phyloP scores from a whole-genome alignment of 805 yeast species.

The Saturnispora zaruensis region DNA sequence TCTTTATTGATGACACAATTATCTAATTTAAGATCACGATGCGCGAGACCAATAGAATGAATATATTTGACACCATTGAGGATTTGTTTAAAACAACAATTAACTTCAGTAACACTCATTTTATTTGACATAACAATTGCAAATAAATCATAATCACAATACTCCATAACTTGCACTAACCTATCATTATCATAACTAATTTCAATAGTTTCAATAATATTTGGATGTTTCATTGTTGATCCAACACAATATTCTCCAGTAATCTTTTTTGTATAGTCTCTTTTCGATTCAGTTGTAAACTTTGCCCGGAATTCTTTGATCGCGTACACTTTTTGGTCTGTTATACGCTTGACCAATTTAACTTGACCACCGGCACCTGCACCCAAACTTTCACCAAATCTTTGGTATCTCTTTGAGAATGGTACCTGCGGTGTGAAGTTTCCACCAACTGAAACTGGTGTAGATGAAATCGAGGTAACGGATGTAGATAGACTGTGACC shows the following conservation, averaged over 20 bases:
- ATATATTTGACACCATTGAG: slow-evolving; percentile 73
- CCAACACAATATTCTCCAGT: slow-evolving; percentile 95
- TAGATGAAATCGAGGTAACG: slow-evolving; percentile 9
- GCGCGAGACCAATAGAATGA: slow-evolving; percentile 81
- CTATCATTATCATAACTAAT: slow-evolving; percentile 78
- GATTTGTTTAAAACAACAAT: slow-evolving; percentile 85
- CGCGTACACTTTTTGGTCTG: slow-evolving; percentile 72
- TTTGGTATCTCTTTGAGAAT: slow-evolving; percentile 67
- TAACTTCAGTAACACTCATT: slow-evolving; percentile 70
- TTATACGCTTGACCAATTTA: slow-evolving; percentile 55
- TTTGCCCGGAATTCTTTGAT: slow-evolving; percentile 85
- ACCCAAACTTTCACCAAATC: slow-evolving; percentile 79
- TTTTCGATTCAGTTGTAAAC: slow-evolving; percentile 60
- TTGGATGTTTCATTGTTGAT: slow-evolving; percentile 79
- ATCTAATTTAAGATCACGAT: slow-evolving; percentile 84
- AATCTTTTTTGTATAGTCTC: slow-evolving; percentile 86
- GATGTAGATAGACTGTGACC: slow-evolving; percentile 12
- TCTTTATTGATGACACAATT: slow-evolving; percentile 78
- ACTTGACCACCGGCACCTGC: slow-evolving; percentile 96
- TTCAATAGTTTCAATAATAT: slow-evolving; percentile 85
- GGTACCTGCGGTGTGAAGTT: slow-evolving; percentile 43
- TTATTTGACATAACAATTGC: slow-evolving; percentile 92
- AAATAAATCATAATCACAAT: slow-evolving; percentile 85
- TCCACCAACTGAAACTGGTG: slow-evolving; percentile 28
- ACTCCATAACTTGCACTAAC: slow-evolving; percentile 88